Base-by-base conservation (phyloP, 225 moss, liverwort and hornwort genomes). In the Climacium dendroides region DNA sequence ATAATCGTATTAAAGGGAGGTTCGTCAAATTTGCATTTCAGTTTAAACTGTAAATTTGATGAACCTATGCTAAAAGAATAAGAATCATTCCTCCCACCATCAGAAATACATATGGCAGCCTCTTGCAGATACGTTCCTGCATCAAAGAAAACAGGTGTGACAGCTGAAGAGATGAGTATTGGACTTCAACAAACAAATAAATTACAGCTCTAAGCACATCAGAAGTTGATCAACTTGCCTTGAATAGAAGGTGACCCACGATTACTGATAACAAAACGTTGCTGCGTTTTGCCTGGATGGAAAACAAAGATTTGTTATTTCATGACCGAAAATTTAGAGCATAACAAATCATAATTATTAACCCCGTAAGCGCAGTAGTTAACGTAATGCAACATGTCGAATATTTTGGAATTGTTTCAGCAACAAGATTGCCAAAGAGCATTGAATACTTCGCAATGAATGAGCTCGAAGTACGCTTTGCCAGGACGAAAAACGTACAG, bases 81-180 rank as follows among this genome's bases (percentile, higher is more conserved):
- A 92, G 92, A 76, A 92, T 65, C 92, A 92, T 92, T 77, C 92
- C 92, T 87, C 87, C 92, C 83, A 92, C 90, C 92, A 92, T 92
- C 85, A 92, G 83, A 81, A 92, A 90, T 53, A 92, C 90, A 10
- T 90, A 92, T 60, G 92, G 92, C 87, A 92, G 61, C 61, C 92
- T 90, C 82, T 85, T 92, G 76, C 89, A 90, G 54, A 92, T 92
- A 20, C 71, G 84, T 85, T 92, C 92, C 92, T 92, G 89, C 85
- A 79, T 73, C 86, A 61, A 32, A n/a, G 48, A 58, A 39, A 48
- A 80, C 52, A 85, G 78, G 73, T 48, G 79, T 64, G 73, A 53
- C 26, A 79, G 63, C 25, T 64, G 52, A 63, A 85, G 81, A 75
- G 71, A 55, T 52, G 85, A 58, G 34, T 60, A 76, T 13, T 25